Evolutionary conservation across 768 basidiomycete species (phyloP).

Genomic region (Leucocoprinus birnbaumii): DNA sequence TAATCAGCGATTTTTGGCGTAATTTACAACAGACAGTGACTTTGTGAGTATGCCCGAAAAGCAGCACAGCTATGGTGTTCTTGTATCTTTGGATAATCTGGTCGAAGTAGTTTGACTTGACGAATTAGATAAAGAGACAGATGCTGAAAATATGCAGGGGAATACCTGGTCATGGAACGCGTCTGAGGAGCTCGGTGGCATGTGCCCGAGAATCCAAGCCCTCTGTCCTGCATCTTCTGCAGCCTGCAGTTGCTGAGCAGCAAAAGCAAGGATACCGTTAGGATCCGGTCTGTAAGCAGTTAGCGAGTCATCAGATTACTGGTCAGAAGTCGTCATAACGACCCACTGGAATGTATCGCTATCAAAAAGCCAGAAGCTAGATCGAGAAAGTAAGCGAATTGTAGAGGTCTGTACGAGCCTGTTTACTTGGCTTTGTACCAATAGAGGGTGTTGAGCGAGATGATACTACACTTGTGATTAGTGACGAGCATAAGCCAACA

Average conservation of each 20-base stretch:
- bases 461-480: slow-evolving; percentile 35
- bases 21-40: slow-evolving; percentile 19
- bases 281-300: slow-evolving; percentile 40
- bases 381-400: not conserved
- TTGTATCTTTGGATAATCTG: slow-evolving; percentile 61
- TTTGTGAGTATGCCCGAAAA: slow-evolving; percentile 59
- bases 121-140: not conserved
- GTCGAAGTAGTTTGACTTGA: slow-evolving; percentile 59
- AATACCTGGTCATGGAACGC: slow-evolving; percentile 48
- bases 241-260: slow-evolving; percentile 49
- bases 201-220: slow-evolving; percentile 62
- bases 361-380: slow-evolving; percentile 61
- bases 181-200: slow-evolving; percentile 50
- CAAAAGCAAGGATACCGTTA: slow-evolving; percentile 56
- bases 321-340: not conserved
- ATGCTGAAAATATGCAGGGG: not conserved
- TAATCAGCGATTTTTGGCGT: not conserved
- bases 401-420: not conserved
- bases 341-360: slow-evolving; percentile 41
- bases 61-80: slow-evolving; percentile 55
- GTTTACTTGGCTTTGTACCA: slow-evolving; percentile 60
- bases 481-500: not conserved
- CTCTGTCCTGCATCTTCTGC: slow-evolving; percentile 60
- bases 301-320: not conserved
- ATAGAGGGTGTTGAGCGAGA: slow-evolving; percentile 59